A percentile compares a stretch with the other conserved stretches of the same genome.
phyloP scores from a whole-genome alignment of 495 filamentous ascomycete genomes.

The Xylaria acuta region DNA sequence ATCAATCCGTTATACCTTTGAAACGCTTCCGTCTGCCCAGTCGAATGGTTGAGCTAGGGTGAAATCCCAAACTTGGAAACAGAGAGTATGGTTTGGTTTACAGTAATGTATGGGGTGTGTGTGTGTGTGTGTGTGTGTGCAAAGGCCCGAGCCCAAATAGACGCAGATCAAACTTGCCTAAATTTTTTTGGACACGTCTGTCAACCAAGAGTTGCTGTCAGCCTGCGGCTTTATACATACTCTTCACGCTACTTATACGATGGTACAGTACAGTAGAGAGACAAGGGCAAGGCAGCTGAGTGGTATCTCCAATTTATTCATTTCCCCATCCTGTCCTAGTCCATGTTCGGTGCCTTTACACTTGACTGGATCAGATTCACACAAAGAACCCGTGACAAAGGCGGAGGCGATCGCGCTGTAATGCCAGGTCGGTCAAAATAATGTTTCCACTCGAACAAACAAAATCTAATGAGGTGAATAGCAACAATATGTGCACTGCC shows the following conservation, averaged over 20 bases:
- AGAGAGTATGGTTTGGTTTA: neutral
- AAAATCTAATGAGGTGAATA: neutral
- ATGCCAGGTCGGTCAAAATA: neutral
- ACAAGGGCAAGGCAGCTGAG: constrained; percentile 11
- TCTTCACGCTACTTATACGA: neutral
- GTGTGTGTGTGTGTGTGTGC: neutral
- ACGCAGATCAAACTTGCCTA: constrained; percentile 17
- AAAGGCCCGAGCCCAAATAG: neutral
- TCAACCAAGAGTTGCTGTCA: constrained; percentile 16
- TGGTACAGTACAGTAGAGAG: no score
- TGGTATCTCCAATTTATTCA: constrained; percentile 3
- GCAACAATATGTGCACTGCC: neutral
- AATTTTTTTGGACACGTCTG: neutral
- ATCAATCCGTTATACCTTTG: neutral
- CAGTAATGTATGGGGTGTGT: no score
- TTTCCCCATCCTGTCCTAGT: constrained; percentile 7
- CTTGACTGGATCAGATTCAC: neutral
- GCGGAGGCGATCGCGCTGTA: neutral
- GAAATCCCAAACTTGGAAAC: constrained; percentile 3
- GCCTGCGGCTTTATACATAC: constrained; percentile 2
- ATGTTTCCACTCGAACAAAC: neutral
- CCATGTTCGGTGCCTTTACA: neutral
- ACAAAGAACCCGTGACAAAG: constrained; percentile 1
- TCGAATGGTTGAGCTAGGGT: neutral
- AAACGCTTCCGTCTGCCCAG: constrained; percentile 2